phyloP scores from a whole-genome alignment of 306 rosid species.

The Begonia peltatifolia region DNA sequence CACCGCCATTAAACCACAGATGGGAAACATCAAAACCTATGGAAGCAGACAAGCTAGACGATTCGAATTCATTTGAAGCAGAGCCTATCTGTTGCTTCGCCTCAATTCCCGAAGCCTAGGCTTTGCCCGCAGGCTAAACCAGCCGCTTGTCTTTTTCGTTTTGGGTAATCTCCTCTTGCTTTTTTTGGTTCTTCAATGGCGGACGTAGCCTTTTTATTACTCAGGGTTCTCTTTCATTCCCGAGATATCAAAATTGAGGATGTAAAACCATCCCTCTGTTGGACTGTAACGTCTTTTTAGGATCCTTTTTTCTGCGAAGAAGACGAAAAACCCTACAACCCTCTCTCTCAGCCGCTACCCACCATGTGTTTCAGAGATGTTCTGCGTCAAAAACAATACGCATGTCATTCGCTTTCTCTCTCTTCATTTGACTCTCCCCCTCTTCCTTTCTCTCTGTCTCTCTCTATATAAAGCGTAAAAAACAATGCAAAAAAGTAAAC shows the following conservation, averaged over 20 bases:
- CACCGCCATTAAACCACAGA: too few relatives aligned
- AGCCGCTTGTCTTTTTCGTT: slow-evolving; percentile 13
- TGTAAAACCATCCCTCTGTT: slow-evolving; percentile 24
- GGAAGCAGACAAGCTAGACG: not conserved
- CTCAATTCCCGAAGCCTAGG: slow-evolving; percentile 90
- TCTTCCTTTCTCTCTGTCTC: not conserved
- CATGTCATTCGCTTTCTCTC: slow-evolving; percentile 55
- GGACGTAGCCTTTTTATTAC: slow-evolving; percentile 16
- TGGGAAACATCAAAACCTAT: too few relatives aligned
- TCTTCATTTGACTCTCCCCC: slow-evolving; percentile 11
- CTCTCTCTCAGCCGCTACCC: slow-evolving; percentile 36
- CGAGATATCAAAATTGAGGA: slow-evolving; percentile 31
- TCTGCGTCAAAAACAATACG: slow-evolving; percentile 83
- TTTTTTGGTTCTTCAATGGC: not conserved
- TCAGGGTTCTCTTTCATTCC: slow-evolving; percentile 45
- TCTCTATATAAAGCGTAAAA: not conserved
- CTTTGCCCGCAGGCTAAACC: slow-evolving; percentile 46
- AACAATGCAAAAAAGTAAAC: slow-evolving; percentile 13
- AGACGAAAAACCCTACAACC: slow-evolving; percentile 14
- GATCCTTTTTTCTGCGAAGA: slow-evolving; percentile 9
- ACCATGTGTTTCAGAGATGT: slow-evolving; percentile 88
- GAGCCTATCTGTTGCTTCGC: not conserved
- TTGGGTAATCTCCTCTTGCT: too few relatives aligned
- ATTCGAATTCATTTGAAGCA: not conserved
- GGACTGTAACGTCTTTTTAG: slow-evolving; percentile 10